Conservation (phyloP, 192 early-diverging fungal genomes). For the Backusella liffmaniae region DNA sequence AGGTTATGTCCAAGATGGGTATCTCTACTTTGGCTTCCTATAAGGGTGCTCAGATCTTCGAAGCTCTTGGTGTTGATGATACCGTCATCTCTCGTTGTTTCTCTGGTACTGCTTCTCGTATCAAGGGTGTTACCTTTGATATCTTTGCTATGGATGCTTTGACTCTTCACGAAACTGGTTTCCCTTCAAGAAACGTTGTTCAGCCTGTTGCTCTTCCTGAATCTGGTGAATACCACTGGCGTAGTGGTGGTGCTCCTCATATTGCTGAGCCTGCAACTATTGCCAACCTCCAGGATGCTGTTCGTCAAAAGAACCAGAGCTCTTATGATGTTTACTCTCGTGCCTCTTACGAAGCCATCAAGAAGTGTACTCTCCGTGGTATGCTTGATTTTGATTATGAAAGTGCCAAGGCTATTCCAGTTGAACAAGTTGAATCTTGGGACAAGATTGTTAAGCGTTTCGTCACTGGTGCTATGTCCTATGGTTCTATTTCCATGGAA, state of each 20-base stretch:
- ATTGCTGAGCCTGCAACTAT: slow-evolving; percentile 89
- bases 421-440: slow-evolving; percentile 98
- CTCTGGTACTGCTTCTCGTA: slow-evolving; percentile 92
- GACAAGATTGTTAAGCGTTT: slow-evolving; percentile 94
- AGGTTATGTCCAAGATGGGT: slow-evolving; percentile 99
- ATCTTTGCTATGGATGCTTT: slow-evolving; percentile 86
- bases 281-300: slow-evolving; percentile 93
- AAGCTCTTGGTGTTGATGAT: slow-evolving; percentile 88
- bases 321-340: slow-evolving; percentile 86
- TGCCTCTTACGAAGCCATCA: slow-evolving; percentile 77
- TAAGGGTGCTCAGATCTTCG: slow-evolving; percentile 99
- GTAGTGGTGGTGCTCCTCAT: slow-evolving; percentile 87
- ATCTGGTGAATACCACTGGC: slow-evolving; percentile 97
- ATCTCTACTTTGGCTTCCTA: slow-evolving; percentile 96
- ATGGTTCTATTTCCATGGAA: slow-evolving; percentile 95
- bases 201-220: slow-evolving; percentile 76
- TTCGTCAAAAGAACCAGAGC: slow-evolving; percentile 84
- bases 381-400: slow-evolving; percentile 88
- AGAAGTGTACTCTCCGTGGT: slow-evolving; percentile 92
- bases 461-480: slow-evolving; percentile 98
- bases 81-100: slow-evolving; percentile 90
- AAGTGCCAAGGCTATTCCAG: slow-evolving; percentile 67
- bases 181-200: slow-evolving; percentile 68
- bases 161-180: slow-evolving; percentile 82
- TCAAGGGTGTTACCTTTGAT: slow-evolving; percentile 84